Evolutionary conservation across 1,139 yeast species (phyloP).

Genomic region (Suhomyces bribrorum): DNA sequence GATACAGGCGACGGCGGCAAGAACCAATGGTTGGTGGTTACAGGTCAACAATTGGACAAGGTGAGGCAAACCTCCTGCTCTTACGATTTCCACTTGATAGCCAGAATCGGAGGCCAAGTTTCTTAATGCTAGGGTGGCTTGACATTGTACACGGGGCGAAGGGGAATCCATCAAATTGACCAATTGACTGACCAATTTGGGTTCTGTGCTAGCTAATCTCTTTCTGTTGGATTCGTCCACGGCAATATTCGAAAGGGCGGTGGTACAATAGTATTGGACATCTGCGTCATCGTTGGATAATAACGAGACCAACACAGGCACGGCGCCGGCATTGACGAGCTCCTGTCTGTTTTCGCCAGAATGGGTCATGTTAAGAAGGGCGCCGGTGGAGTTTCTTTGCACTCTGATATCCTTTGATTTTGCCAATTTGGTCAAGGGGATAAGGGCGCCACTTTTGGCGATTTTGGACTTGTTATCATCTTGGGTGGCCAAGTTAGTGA

Average conservation of each 20-base stretch:
- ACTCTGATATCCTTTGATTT: slow-evolving; percentile 93
- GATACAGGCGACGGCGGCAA: slow-evolving; percentile 97
- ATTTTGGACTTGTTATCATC: slow-evolving; percentile 95
- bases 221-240: slow-evolving; percentile 91
- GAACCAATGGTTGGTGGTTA: slow-evolving; percentile 85
- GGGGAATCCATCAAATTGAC: slow-evolving; percentile 91
- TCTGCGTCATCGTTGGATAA: slow-evolving; percentile 89
- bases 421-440: slow-evolving; percentile 91
- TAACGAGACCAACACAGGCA: slow-evolving; percentile 91
- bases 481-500: slow-evolving; percentile 97
- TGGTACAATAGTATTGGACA: slow-evolving; percentile 97
- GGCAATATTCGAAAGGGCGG: slow-evolving; percentile 95
- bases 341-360: slow-evolving; percentile 96
- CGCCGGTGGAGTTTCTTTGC: slow-evolving; percentile 98
- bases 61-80: slow-evolving; percentile 94
- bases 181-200: slow-evolving; percentile 84
- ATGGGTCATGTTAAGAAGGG: slow-evolving; percentile 95
- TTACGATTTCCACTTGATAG: slow-evolving; percentile 92
- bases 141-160: slow-evolving; percentile 95
- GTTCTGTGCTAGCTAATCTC: slow-evolving; percentile 87
- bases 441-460: slow-evolving; percentile 95
- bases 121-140: slow-evolving; percentile 93
- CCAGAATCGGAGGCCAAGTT: slow-evolving; percentile 92
- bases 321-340: slow-evolving; percentile 96
- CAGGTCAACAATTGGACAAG: slow-evolving; percentile 84